These are phyloP conservation scores for Kluyveromyces sp. DNA, from an alignment of 1,139 yeast species.

Conservation along the genomic window DNA sequence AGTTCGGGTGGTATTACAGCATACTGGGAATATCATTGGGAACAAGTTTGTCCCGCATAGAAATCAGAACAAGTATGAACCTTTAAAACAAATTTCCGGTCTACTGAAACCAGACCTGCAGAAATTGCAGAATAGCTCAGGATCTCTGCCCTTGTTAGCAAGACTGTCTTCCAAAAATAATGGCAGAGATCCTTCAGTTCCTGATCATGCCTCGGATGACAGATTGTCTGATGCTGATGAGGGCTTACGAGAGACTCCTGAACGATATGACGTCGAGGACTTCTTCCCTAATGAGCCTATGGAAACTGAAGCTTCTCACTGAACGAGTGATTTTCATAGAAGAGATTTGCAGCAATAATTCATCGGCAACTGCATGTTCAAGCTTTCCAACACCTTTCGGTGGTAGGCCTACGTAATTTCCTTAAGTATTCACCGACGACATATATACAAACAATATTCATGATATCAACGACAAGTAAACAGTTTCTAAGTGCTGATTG, in stretches of 20 bases:
- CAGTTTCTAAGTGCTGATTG: no score
- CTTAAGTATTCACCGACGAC: no score
- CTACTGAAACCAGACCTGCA: constrained; percentile 10
- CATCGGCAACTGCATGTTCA: no score
- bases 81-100: constrained; percentile 39
- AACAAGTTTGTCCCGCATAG: constrained; percentile 56
- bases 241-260: background rate
- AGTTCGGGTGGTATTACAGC: constrained; percentile 58
- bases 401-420: no score
- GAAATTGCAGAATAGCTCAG: background rate
- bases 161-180: background rate
- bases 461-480: no score
- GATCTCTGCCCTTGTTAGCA: background rate
- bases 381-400: no score
- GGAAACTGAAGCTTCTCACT: background rate
- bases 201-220: background rate
- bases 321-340: no score
- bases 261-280: constrained; percentile 2
- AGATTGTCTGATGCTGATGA: background rate
- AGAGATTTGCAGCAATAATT: no score
- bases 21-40: constrained; percentile 73
- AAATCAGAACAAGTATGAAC: constrained; percentile 34
- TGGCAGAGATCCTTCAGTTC: background rate
- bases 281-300: background rate
- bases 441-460: no score